Conservation (phyloP, 768 basidiomycete genomes). For the Rubroboletus satanas region DNA sequence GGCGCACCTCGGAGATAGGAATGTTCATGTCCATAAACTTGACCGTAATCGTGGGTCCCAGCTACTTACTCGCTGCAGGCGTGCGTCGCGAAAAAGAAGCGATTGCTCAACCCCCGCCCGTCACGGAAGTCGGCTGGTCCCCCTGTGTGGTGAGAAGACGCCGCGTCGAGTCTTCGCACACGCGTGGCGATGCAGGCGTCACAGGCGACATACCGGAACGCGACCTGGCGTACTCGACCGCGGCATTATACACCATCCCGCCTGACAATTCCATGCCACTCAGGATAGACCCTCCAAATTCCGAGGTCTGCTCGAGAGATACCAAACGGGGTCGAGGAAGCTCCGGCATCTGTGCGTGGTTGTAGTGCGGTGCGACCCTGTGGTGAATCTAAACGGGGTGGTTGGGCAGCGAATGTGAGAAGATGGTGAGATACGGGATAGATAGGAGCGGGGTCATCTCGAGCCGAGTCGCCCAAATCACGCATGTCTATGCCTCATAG, state of each 20-base stretch:
- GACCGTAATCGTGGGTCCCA: slow-evolving; percentile 11
- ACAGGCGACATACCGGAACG: slow-evolving; percentile 15
- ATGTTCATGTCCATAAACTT: background rate
- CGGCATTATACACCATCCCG: slow-evolving; percentile 55
- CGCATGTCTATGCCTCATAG: slow-evolving; percentile 30
- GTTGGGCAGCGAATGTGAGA: slow-evolving; percentile 49
- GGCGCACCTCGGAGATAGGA: slow-evolving; percentile 14
- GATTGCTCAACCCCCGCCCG: slow-evolving; percentile 26
- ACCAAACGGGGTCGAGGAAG: slow-evolving; percentile 26
- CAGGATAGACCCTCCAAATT: slow-evolving; percentile 53
- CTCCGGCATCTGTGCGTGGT: slow-evolving; percentile 22
- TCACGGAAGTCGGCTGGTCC: slow-evolving; percentile 20
- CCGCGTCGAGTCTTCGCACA: slow-evolving; percentile 1
- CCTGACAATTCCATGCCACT: slow-evolving; percentile 63
- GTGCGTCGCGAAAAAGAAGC: slow-evolving; percentile 61
- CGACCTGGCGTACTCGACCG: slow-evolving; percentile 37
- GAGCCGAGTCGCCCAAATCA: slow-evolving; percentile 7
- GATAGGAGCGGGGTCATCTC: slow-evolving; percentile 39
- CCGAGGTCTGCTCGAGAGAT: slow-evolving; percentile 48
- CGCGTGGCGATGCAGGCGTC: slow-evolving; percentile 9
- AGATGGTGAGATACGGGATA: slow-evolving; percentile 60
- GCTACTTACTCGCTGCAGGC: slow-evolving; percentile 37
- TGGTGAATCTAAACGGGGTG: slow-evolving; percentile 26
- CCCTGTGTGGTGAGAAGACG: slow-evolving; percentile 21
- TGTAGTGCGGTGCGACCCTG: slow-evolving; percentile 14